phyloP scores from a whole-genome alignment of 805 yeast genomes.

The Candida methanosorbosa region DNA sequence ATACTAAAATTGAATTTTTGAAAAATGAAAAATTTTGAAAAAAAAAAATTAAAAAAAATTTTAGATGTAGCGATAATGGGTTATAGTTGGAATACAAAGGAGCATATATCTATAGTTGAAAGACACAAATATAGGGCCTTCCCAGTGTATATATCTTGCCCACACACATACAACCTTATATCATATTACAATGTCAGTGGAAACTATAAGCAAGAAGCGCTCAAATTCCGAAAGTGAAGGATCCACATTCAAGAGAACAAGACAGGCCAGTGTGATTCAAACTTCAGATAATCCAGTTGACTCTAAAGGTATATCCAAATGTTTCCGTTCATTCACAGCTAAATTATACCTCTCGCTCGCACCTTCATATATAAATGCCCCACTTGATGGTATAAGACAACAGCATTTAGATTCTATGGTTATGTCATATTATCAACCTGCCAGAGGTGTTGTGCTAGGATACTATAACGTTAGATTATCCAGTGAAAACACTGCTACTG shows the following conservation, averaged over 20 bases:
- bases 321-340: slow-evolving; percentile 56
- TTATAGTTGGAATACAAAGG: no score
- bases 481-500: slow-evolving; percentile 30
- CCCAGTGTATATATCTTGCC: no score
- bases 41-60: no score
- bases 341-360: slow-evolving; percentile 79
- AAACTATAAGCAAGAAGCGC: no score
- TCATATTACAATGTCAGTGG: no score
- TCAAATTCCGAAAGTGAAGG: no score
- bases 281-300: slow-evolving; percentile 1
- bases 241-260: background rate
- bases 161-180: no score
- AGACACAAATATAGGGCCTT: no score
- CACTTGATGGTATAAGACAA: slow-evolving; percentile 69
- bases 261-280: background rate
- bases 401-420: slow-evolving; percentile 89
- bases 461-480: slow-evolving; percentile 57
- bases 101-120: no score
- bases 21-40: no score
- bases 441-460: slow-evolving; percentile 78
- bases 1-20: no score
- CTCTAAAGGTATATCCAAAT: slow-evolving; percentile 44
- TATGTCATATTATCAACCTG: slow-evolving; percentile 68
- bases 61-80: no score
- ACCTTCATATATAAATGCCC: slow-evolving; percentile 62